phyloP scores from a whole-genome alignment of 176 grass and related monocot genomes.

The Juncus inflexus region DNA sequence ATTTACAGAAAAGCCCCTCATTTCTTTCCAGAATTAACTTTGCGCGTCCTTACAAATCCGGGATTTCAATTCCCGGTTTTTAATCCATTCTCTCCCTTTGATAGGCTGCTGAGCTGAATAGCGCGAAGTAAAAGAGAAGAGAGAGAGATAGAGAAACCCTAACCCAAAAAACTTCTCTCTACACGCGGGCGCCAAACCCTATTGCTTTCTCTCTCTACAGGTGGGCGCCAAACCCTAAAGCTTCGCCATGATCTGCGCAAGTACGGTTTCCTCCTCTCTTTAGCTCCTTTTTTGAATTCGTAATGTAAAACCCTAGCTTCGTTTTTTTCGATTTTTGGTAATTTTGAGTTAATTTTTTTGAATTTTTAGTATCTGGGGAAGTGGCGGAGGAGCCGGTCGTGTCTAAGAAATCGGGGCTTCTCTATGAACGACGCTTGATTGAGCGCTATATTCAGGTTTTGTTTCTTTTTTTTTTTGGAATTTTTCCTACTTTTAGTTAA shows the following conservation, averaged over 20 bases:
- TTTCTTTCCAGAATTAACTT: background rate
- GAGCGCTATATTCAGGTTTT: slow-evolving; percentile 76
- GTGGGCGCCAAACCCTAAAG: slow-evolving; percentile 1
- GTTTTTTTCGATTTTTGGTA: slow-evolving; percentile 14
- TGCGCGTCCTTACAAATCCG: background rate
- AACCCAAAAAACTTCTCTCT: slow-evolving; percentile 6
- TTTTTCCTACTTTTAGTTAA: background rate
- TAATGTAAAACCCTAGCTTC: slow-evolving; percentile 31
- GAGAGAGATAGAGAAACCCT: slow-evolving; percentile 18
- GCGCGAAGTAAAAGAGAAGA: background rate
- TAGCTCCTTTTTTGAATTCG: background rate
- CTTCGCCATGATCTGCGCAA: slow-evolving; percentile 82
- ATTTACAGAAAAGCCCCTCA: background rate
- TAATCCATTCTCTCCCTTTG: no score
- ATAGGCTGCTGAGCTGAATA: background rate
- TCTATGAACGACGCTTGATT: slow-evolving; percentile 87
- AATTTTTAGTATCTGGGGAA: slow-evolving; percentile 73
- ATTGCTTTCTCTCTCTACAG: background rate
- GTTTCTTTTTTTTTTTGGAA: background rate
- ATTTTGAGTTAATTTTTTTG: slow-evolving; percentile 21
- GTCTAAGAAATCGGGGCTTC: slow-evolving; percentile 87
- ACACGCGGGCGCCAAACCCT: background rate
- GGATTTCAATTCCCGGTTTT: slow-evolving; percentile 4
- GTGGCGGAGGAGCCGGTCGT: slow-evolving; percentile 94
- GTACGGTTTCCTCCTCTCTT: slow-evolving; percentile 31